Evolutionary conservation across 2,329 filamentous ascomycete species (phyloP), one percentile per base, ranked within the genome.

Genomic region (Plectosphaerella cucumerina): DNA sequence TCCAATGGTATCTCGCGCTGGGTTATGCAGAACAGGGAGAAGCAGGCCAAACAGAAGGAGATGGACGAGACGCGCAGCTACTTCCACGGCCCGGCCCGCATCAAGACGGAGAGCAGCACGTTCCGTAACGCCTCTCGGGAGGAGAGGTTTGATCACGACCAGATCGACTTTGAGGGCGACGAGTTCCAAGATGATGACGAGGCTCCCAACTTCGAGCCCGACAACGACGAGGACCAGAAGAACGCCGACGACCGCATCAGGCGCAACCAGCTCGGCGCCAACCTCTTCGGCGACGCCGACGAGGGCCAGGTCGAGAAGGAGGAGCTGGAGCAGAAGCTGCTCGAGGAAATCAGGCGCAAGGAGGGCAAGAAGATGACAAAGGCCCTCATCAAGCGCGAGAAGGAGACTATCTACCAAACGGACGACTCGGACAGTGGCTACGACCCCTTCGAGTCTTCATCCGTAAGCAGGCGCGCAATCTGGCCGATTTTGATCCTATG

Each of bases 101-200:
- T 91, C 60, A 89, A 88, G 67, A 80, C 81, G 21, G 88, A 92
- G 66, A 85, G 81, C 52, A 73, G 67, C 65, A 89, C 80, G 31
- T 89, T 77, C 64, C 77, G 68, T 69, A 81, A 69, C 59, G 84
- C 75, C 51, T 85, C 70, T 58, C 82, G 79, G 59, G 79, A 68
- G 47, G 85, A 90, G 60, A 81, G 82, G 56, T 75, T 85, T 60
- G 87, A 91, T 49, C 86, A 90, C 58, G 81, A 85, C 54, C 85
- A 89, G 56, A 72, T 87, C 34, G 84, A 86, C 59, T 76, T 86
- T 64, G 81, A 82, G 18, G 82, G 81, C 10, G 84, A 86, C 52
- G 85, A 89, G 60, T 97, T 97, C 63, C 89, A 92, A 58, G 89
- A 96, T 61, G 90, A 95, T 60, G 90, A 96, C 62, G 90, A 95